Evolutionary conservation across 306 rosid species (phyloP), one percentile per base, ranked within the genome.

Genomic region (Fagus sylvatica): DNA sequence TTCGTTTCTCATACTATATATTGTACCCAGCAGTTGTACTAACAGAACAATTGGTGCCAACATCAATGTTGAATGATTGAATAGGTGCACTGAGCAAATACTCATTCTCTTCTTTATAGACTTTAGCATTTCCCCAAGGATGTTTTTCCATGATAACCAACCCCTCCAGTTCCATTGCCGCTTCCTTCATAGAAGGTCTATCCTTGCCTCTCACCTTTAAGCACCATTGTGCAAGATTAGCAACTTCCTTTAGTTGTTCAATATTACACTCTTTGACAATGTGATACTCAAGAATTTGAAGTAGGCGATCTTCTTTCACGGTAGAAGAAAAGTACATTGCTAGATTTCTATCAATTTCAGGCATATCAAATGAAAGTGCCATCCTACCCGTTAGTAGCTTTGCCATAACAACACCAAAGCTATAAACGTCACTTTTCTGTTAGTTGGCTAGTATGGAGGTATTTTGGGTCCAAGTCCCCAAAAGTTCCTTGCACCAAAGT

Each of bases 401-500:
- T 1, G 69, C 48, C 13, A 80, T 33, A 4, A 80, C 76, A 11
- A 75, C 69, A 12, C 80, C 80, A 12, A 80, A 80, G 2, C 84
- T 75, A 4, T 80, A 80, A 0, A 75, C 84, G 39, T 80, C 84
- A 13, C 84, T 80, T 80, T 10, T 75, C 80, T 3, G 84, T 80
- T 54, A 80, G 40, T 36, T 80, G 72, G 30, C 72, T 75, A 2
- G 84, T 80, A 1, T 68, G 64, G 48, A 75, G 40, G 43, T 81
- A 81, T n/a, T 81, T 80, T 0, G 80, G 77, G 42, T 80, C 80
- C 1, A 81, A 61, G 39, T 81, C 75, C 2, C 77, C 84, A 0
- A 81, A 72, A 8, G 84, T 81, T 41, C 80, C 80, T 75, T 81
- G 80, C 39, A 81, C 84, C 61, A 76, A 32, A 0, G 84, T 81